A percentile compares a stretch with the other conserved stretches of the same genome.
phyloP scores from a whole-genome alignment of 768 basidiomycete species.

The Saitozyma podzolica region DNA sequence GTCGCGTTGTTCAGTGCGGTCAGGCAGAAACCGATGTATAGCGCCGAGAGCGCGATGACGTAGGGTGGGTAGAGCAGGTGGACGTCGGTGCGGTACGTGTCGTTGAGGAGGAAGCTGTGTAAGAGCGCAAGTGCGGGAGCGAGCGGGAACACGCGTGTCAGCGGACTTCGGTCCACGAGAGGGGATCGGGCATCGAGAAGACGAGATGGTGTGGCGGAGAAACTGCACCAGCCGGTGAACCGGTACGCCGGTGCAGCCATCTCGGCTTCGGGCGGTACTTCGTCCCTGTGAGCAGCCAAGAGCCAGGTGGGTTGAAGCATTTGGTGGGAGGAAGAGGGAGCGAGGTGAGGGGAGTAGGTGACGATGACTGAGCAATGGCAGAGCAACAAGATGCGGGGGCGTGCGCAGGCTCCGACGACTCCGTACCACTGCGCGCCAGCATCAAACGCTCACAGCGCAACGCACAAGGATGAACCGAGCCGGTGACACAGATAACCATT shows the following conservation, averaged over 20 bases:
- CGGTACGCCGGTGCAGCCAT: too few species aligned
- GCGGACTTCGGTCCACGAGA: too few species aligned
- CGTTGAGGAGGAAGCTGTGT: conserved; percentile 89
- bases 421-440: too few species aligned
- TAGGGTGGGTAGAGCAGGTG: conserved; percentile 95
- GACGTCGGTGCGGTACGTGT: conserved; percentile 88
- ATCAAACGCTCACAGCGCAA: too few species aligned
- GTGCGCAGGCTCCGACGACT: background rate
- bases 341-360: background rate
- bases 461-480: too few species aligned
- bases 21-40: conserved; percentile 82
- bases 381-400: background rate
- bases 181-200: background rate
- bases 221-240: too few species aligned
- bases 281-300: too few species aligned
- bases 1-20: conserved; percentile 57
- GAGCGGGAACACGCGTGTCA: background rate
- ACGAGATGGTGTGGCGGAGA: background rate
- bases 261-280: too few species aligned
- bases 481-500: too few species aligned
- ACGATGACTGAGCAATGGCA: background rate
- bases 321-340: background rate
- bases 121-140: background rate
- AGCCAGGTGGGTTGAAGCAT: too few species aligned
- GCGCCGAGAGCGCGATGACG: conserved; percentile 84